phyloP scores from a whole-genome alignment of 306 rosid species.

The Trifolium repens region DNA sequence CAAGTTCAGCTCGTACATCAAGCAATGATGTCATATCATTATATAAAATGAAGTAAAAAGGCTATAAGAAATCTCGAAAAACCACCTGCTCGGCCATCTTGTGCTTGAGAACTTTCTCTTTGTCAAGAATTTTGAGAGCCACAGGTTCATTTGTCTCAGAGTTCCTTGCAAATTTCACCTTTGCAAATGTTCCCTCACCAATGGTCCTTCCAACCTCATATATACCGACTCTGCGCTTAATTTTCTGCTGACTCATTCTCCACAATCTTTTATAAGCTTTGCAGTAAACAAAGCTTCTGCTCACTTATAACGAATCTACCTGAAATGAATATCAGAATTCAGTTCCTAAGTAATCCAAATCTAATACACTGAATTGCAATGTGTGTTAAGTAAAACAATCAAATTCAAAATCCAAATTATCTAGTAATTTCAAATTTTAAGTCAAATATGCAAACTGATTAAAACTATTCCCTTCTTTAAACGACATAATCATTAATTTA shows the following conservation, averaged over 20 bases:
- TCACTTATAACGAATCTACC: slow-evolving; percentile 33
- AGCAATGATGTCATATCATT: slow-evolving; percentile 15
- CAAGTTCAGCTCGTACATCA: background rate
- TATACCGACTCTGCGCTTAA: slow-evolving; percentile 88
- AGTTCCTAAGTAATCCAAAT: slow-evolving; percentile 28
- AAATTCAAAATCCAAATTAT: background rate
- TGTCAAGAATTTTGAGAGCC: slow-evolving; percentile 95
- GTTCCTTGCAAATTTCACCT: slow-evolving; percentile 90
- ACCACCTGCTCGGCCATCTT: slow-evolving; percentile 99
- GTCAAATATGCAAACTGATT: slow-evolving; percentile 29
- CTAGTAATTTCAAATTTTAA: background rate
- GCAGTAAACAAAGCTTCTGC: slow-evolving; percentile 35
- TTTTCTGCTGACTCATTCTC: slow-evolving; percentile 79
- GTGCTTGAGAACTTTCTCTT: slow-evolving; percentile 97
- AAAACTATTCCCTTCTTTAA: slow-evolving; percentile 5
- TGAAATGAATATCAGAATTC: slow-evolving; percentile 47
- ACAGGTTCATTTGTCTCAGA: slow-evolving; percentile 73
- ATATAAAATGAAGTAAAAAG: background rate
- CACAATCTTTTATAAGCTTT: slow-evolving; percentile 35
- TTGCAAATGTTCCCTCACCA: slow-evolving; percentile 98
- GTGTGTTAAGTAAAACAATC: background rate
- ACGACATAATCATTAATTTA: slow-evolving; percentile 7
- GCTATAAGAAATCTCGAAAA: background rate
- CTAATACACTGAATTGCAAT: background rate
- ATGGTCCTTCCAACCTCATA: slow-evolving; percentile 96